Conservation (phyloP, 352 stramenopile genomes). For the Aphanomyces euteiches region DNA sequence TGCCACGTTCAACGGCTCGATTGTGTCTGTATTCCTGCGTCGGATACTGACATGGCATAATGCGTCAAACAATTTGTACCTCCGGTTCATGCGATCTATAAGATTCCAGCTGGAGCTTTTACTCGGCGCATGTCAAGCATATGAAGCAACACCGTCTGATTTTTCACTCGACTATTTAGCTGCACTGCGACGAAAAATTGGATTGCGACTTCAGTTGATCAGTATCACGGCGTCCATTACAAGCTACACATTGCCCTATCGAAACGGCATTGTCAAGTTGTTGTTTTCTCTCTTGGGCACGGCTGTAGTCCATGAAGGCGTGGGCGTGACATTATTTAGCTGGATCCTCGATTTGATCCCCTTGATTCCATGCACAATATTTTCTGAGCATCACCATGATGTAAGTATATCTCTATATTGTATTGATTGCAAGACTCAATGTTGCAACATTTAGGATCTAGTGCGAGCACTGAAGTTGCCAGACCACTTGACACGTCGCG, state of each 20-base stretch:
- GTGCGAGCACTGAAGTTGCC: slow-evolving; percentile 60
- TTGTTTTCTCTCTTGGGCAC: slow-evolving; percentile 74
- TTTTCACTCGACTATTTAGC: slow-evolving; percentile 42
- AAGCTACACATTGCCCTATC: slow-evolving; percentile 53
- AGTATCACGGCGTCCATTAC: slow-evolving; percentile 68
- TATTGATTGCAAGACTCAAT: not conserved
- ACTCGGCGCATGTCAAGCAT: slow-evolving; percentile 54
- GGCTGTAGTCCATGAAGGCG: slow-evolving; percentile 50
- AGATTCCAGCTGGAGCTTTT: slow-evolving; percentile 69
- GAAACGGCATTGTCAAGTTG: slow-evolving; percentile 79
- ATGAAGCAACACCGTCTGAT: slow-evolving; percentile 38
- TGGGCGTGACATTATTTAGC: slow-evolving; percentile 73
- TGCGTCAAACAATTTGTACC: slow-evolving; percentile 9
- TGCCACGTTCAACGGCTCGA: slow-evolving; percentile 63
- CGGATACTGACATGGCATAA: slow-evolving; percentile 9
- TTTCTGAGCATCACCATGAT: slow-evolving; percentile 17
- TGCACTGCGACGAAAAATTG: slow-evolving; percentile 66
- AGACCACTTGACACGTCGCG: slow-evolving; percentile 50
- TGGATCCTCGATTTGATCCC: slow-evolving; percentile 86
- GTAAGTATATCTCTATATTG: not conserved
- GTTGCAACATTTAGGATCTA: slow-evolving; percentile 49
- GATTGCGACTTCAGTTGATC: slow-evolving; percentile 72
- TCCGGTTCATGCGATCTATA: slow-evolving; percentile 86
- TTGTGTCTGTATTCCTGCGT: slow-evolving; percentile 65
- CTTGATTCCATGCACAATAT: slow-evolving; percentile 32